Evolutionary conservation across 129 eudicot species (phyloP).

Genomic region (Pseudognaphalium luteoalbum): DNA sequence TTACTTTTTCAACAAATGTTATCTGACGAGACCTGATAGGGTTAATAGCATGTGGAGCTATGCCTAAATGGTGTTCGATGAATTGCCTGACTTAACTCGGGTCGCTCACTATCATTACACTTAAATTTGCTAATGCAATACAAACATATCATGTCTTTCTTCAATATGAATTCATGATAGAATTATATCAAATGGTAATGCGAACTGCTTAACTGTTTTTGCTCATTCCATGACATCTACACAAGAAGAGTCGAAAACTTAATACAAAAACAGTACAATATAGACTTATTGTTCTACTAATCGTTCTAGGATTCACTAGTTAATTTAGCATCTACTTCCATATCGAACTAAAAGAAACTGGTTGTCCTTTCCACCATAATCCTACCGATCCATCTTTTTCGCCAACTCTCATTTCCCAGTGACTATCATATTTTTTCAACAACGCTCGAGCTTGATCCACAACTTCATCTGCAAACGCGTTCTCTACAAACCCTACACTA

Average conservation of each 20-base stretch:
- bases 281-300: conserved; percentile 20
- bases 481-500: conserved; percentile 49
- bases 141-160: background rate
- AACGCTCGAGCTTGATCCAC: conserved; percentile 71
- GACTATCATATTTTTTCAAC: conserved; percentile 72
- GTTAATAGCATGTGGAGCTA: background rate
- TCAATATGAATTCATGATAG: background rate
- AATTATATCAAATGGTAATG: background rate
- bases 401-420: conserved; percentile 75
- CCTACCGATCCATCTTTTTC: conserved; percentile 60
- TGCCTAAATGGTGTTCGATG: conserved; percentile 23
- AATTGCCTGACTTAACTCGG: conserved; percentile 12
- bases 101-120: too few relatives aligned
- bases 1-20: background rate
- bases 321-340: conserved; percentile 52
- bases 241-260: conserved; percentile 14
- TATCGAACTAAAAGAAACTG: conserved; percentile 73
- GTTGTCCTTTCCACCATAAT: conserved; percentile 77
- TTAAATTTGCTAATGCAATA: too few relatives aligned
- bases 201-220: background rate
- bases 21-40: background rate
- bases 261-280: conserved; percentile 16
- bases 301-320: conserved; percentile 10
- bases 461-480: conserved; percentile 57
- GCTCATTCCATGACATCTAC: background rate